Base-by-base conservation (phyloP, 805 yeast genomes). In the Suhomyces sp. region DNA sequence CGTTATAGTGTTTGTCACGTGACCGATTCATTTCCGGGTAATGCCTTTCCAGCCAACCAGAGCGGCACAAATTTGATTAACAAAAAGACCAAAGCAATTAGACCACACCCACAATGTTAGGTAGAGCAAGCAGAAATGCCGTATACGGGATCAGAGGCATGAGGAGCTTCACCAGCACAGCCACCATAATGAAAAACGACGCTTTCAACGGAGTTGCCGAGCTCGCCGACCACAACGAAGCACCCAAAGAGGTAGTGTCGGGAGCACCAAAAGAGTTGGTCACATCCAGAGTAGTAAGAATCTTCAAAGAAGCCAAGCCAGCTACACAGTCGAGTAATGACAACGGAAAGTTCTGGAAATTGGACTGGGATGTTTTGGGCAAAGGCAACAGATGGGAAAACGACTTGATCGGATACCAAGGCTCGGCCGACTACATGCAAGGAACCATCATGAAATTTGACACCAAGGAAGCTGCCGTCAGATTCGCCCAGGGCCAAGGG, bases 311-410 rank as follows among this genome's bases (percentile, higher is more conserved):
- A 65, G 71, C 90, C 56, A 87, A 87, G 70, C 77, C 90, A 13
- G 96, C 96, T 38, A 89, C 92, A 15, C 96, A 89, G 73, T 83
- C 89, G 35, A 90, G 92, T 10, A 68, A 70, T 53, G 73, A 76
- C 61, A 79, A 81, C 62, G 77, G 81, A 17, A 68, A 72, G 51
- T 68, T 64, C 59, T 89, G 96, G 96, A 84, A 82, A 63, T 65
- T 89, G 52, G 96, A 89, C 70, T 89, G 94, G 93, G 96, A 90
- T 65, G 81, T 88, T 42, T 72, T 86, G 52, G 84, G 84, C 45
- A 83, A 85, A 63, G 89, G 87, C 22, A 84, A 89, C 75, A 77
- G 94, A 67, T 89, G 96, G 96, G 96, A 89, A 67, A 89, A 89
- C 70, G 93, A 88, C 67, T 76, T 89, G 66, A 89, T 89, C 70